Evolutionary conservation across 768 basidiomycete genomes (phyloP).

Genomic region (Scleroderma citrinum): DNA sequence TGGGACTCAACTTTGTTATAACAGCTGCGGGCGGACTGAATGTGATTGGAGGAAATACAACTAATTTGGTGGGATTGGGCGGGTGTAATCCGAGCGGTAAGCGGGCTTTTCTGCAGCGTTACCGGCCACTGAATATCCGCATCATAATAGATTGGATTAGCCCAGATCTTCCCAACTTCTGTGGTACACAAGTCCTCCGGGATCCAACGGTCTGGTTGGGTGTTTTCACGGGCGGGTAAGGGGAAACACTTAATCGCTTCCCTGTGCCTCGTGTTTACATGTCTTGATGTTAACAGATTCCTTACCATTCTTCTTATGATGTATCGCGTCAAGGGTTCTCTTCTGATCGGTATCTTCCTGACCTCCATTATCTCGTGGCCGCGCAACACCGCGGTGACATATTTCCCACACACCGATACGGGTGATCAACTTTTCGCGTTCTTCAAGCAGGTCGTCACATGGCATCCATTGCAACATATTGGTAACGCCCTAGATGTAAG

Average conservation of each 20-base stretch:
- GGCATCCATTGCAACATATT: slow-evolving; percentile 54
- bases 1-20: slow-evolving; percentile 2
- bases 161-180: slow-evolving; percentile 49
- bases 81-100: slow-evolving; percentile 57
- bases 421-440: slow-evolving; percentile 75
- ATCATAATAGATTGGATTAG: slow-evolving; percentile 36
- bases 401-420: slow-evolving; percentile 64
- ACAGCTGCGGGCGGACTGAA: slow-evolving; percentile 61
- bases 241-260: not conserved
- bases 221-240: slow-evolving; percentile 75
- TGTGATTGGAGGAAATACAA: slow-evolving; percentile 68
- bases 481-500: slow-evolving; percentile 67
- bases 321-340: slow-evolving; percentile 79
- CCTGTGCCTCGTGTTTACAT: slow-evolving; percentile 2
- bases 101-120: slow-evolving; percentile 6
- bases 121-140: not conserved
- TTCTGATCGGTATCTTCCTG: slow-evolving; percentile 77
- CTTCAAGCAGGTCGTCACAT: slow-evolving; percentile 80
- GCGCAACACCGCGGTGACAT: slow-evolving; percentile 72
- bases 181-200: slow-evolving; percentile 56
- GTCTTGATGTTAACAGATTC: slow-evolving; percentile 38
- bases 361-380: slow-evolving; percentile 89
- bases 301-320: slow-evolving; percentile 76
- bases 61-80: slow-evolving; percentile 69
- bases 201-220: slow-evolving; percentile 86